Conservation (phyloP, 495 filamentous ascomycete species). For the Talaromyces thailandensis region DNA sequence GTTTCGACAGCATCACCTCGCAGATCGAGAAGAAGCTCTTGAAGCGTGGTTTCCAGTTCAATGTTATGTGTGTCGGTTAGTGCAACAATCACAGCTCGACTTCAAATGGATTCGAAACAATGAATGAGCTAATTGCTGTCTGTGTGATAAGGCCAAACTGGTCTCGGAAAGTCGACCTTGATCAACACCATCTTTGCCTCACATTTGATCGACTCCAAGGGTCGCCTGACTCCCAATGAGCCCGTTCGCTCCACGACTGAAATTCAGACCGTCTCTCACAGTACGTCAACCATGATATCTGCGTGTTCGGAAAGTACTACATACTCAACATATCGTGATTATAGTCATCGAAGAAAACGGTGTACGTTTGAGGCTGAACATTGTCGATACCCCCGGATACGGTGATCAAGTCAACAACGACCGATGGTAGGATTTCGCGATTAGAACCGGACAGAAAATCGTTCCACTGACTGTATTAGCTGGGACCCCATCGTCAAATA, state of each 20-base stretch:
- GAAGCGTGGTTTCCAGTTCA: slow-evolving; percentile 99
- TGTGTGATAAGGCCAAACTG: slow-evolving; percentile 65
- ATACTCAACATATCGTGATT: background rate
- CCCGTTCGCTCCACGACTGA: slow-evolving; percentile 92
- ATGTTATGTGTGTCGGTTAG: slow-evolving; percentile 99
- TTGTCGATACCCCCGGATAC: slow-evolving; percentile 73
- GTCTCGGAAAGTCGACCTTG: slow-evolving; percentile 94
- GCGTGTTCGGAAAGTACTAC: background rate
- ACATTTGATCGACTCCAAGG: slow-evolving; percentile 98
- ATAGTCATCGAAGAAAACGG: slow-evolving; percentile 94
- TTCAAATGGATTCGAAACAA: background rate
- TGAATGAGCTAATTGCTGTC: background rate
- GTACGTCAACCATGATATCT: slow-evolving; percentile 28
- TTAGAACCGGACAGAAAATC: slow-evolving; percentile 2
- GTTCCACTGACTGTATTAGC: slow-evolving; percentile 29
- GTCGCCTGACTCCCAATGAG: slow-evolving; percentile 83
- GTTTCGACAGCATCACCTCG: slow-evolving; percentile 97
- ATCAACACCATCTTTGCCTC: slow-evolving; percentile 99
- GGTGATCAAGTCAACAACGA: slow-evolving; percentile 79
- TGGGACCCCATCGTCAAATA: slow-evolving; percentile 98
- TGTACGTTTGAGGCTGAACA: slow-evolving; percentile 68
- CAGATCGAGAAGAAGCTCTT: slow-evolving; percentile 99
- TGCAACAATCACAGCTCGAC: slow-evolving; percentile 12
- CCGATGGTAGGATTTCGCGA: slow-evolving; percentile 46
- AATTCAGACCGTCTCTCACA: slow-evolving; percentile 94